Conservation (phyloP, 768 basidiomycete genomes). For the Tephrocybe sp. region DNA sequence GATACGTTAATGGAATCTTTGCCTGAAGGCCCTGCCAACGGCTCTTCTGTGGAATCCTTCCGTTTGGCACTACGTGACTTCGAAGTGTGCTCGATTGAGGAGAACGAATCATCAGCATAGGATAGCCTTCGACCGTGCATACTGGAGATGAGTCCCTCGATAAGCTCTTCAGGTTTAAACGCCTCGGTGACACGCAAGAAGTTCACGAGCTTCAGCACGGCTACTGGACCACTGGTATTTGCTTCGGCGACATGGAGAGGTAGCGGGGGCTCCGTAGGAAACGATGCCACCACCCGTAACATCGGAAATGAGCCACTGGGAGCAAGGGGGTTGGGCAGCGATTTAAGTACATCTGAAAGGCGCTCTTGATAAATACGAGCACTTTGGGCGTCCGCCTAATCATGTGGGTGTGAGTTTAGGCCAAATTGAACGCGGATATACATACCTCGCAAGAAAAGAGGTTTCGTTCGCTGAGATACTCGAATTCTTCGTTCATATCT, state of each 20-base stretch:
- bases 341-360: not conserved
- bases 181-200: not conserved
- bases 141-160: conserved; percentile 6
- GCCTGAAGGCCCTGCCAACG: not conserved
- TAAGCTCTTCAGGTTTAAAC: not conserved
- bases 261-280: not conserved
- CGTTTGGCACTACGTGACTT: not conserved
- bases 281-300: not conserved
- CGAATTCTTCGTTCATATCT: not conserved
- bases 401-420: not conserved
- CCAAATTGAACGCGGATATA: not conserved
- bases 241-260: not conserved
- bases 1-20: too few species aligned
- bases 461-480: not conserved
- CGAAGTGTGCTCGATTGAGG: not conserved
- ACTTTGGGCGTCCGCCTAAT: not conserved
- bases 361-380: not conserved
- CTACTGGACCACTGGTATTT: not conserved
- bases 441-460: not conserved
- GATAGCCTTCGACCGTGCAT: conserved; percentile 1
- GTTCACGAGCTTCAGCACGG: not conserved
- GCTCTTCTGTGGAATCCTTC: not conserved
- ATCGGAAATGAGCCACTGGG: not conserved
- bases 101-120: not conserved
- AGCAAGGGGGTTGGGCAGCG: not conserved